Evolutionary conservation across 768 basidiomycete species (phyloP).

Genomic region (Megacollybia marginata): DNA sequence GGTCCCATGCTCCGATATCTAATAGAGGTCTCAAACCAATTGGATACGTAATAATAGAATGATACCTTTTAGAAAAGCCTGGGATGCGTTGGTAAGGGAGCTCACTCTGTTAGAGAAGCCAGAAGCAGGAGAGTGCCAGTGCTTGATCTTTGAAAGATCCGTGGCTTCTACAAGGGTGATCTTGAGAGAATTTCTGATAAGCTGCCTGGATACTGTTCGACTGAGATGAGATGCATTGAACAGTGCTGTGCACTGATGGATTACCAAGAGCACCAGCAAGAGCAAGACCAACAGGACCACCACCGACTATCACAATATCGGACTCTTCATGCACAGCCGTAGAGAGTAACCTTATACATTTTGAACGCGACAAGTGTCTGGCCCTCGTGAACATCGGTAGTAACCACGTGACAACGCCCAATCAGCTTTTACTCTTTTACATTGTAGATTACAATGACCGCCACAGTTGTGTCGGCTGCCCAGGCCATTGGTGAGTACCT

Average conservation of each 20-base stretch:
- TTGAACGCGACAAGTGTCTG: neutral
- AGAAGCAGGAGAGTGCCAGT: constrained; percentile 53
- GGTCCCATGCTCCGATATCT: constrained; percentile 84
- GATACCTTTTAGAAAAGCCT: constrained; percentile 57
- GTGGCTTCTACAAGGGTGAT: constrained; percentile 79
- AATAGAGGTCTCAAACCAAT: constrained; percentile 1
- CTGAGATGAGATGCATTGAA: neutral
- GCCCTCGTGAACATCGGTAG: neutral
- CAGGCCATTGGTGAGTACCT: constrained; percentile 86
- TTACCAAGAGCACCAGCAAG: constrained; percentile 81
- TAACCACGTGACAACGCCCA: neutral
- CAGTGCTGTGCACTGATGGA: constrained; percentile 12
- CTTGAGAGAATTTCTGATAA: constrained; percentile 43
- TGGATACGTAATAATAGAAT: neutral
- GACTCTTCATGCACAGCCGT: constrained; percentile 36
- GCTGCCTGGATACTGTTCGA: constrained; percentile 37
- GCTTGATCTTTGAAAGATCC: constrained; percentile 57
- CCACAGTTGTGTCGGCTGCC: constrained; percentile 63
- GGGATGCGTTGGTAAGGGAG: constrained; percentile 74
- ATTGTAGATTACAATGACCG: constrained; percentile 29
- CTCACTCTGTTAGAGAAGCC: constrained; percentile 79
- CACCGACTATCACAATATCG: constrained; percentile 93
- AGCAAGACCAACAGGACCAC: constrained; percentile 87
- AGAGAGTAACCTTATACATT: neutral
- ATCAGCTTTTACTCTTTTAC: constrained; percentile 1